A percentile compares a stretch with the other conserved stretches of the same genome.
These are phyloP conservation scores for Silybum marianum DNA, from an alignment of 129 eudicot genomes.

Conservation along the genomic window DNA sequence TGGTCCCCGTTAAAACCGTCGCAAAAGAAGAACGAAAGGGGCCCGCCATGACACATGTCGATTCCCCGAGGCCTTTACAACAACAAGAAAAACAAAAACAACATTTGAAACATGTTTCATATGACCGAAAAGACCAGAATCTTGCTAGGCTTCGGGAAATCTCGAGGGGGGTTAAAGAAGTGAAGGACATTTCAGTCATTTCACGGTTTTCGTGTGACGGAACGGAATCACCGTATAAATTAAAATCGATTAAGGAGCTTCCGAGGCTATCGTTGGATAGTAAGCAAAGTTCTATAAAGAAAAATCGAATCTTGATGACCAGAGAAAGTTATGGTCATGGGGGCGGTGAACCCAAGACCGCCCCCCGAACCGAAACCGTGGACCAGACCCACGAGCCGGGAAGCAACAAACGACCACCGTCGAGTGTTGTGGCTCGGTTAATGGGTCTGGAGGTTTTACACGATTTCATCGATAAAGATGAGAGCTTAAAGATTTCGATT, in stretches of 20 bases:
- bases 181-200: slow-evolving; percentile 42
- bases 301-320: slow-evolving; percentile 24
- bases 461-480: slow-evolving; percentile 30
- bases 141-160: slow-evolving; percentile 43
- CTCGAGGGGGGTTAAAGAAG: slow-evolving; percentile 40
- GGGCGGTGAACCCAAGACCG: not conserved
- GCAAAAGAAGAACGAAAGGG: slow-evolving; percentile 51
- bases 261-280: slow-evolving; percentile 94
- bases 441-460: slow-evolving; percentile 82
- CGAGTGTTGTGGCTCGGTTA: slow-evolving; percentile 74
- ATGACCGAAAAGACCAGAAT: slow-evolving; percentile 50
- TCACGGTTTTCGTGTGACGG: slow-evolving; percentile 84
- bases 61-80: slow-evolving; percentile 77
- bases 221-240: slow-evolving; percentile 49
- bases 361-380: not conserved
- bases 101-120: slow-evolving; percentile 34
- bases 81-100: slow-evolving; percentile 1
- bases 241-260: slow-evolving; percentile 51
- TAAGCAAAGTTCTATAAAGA: slow-evolving; percentile 50
- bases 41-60: slow-evolving; percentile 55
- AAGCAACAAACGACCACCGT: slow-evolving; percentile 58
- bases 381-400: slow-evolving; percentile 54
- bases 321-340: not conserved
- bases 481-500: slow-evolving; percentile 30
- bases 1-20: slow-evolving; percentile 55